phyloP scores from a whole-genome alignment of 2,329 filamentous ascomycete genomes.

The Colletotrichum orchidophilum region DNA sequence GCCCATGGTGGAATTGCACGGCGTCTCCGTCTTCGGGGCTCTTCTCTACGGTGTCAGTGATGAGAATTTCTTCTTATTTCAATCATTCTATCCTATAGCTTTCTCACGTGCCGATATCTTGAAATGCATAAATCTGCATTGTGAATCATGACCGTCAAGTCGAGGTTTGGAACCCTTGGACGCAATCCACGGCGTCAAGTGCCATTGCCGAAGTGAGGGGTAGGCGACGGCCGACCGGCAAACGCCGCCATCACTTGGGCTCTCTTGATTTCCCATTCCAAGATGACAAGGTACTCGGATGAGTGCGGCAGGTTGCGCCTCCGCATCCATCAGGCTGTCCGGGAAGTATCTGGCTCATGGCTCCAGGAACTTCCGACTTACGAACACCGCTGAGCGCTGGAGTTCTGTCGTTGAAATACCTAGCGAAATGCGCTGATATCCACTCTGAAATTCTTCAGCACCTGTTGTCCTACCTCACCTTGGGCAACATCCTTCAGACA shows the following conservation, averaged over 20 bases:
- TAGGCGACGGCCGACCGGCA: background rate
- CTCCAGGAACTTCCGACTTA: background rate
- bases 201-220: conserved; percentile 1
- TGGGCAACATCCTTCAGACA: background rate
- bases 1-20: background rate
- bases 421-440: too few species aligned
- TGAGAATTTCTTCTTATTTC: background rate
- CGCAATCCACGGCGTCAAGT: background rate
- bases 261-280: too few species aligned
- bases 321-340: background rate
- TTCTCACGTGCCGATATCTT: background rate
- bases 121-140: background rate
- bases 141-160: background rate
- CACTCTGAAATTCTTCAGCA: too few species aligned
- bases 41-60: background rate
- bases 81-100: background rate
- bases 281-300: too few species aligned
- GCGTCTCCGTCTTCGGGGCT: conserved; percentile 15
- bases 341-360: background rate
- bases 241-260: background rate
- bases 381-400: background rate
- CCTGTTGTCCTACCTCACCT: background rate
- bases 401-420: too few species aligned
- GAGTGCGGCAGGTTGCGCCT: background rate
- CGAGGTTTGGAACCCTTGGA: background rate